These are phyloP conservation scores for Asclepias syriaca DNA, from an alignment of 257 asterid species.

Conservation along the genomic window DNA sequence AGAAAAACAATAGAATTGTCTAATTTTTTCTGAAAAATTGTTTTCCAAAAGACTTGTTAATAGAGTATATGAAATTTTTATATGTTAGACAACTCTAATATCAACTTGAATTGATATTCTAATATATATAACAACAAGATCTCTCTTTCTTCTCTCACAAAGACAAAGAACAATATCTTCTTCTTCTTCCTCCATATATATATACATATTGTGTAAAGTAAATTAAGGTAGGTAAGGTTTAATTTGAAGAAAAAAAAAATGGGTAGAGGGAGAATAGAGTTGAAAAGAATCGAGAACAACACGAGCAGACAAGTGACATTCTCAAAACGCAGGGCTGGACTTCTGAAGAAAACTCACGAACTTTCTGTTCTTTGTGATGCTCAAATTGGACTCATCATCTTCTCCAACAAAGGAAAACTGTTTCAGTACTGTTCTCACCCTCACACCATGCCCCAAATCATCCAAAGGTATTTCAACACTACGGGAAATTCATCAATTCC, in stretches of 20 bases:
- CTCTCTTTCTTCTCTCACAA: too few relatives aligned
- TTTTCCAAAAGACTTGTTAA: too few relatives aligned
- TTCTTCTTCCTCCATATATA: not conserved
- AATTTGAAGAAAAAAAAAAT: conserved; percentile 20
- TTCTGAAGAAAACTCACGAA: conserved; percentile 84
- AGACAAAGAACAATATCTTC: too few relatives aligned
- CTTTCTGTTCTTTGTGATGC: conserved; percentile 87
- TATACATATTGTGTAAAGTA: too few relatives aligned
- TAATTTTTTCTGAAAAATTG: too few relatives aligned
- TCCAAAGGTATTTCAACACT: conserved; percentile 48
- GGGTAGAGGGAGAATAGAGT: conserved; percentile 82
- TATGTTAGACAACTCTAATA: too few relatives aligned
- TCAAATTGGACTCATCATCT: conserved; percentile 65
- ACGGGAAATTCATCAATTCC: conserved; percentile 35
- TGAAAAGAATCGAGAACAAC: conserved; percentile 83
- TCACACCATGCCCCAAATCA: conserved; percentile 61
- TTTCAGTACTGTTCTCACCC: conserved; percentile 57
- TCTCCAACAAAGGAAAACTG: conserved; percentile 71
- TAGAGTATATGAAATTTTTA: too few relatives aligned
- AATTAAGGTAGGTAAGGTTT: too few relatives aligned
- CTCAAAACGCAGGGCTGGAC: conserved; percentile 64
- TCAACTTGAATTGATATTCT: too few relatives aligned
- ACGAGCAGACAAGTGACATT: conserved; percentile 80
- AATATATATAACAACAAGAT: too few relatives aligned
- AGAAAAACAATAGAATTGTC: too few relatives aligned